Evolutionary conservation across 495 filamentous ascomycete species (phyloP), one percentile per base, ranked within the genome.

Genomic region (Aspergillus ellipticus): DNA sequence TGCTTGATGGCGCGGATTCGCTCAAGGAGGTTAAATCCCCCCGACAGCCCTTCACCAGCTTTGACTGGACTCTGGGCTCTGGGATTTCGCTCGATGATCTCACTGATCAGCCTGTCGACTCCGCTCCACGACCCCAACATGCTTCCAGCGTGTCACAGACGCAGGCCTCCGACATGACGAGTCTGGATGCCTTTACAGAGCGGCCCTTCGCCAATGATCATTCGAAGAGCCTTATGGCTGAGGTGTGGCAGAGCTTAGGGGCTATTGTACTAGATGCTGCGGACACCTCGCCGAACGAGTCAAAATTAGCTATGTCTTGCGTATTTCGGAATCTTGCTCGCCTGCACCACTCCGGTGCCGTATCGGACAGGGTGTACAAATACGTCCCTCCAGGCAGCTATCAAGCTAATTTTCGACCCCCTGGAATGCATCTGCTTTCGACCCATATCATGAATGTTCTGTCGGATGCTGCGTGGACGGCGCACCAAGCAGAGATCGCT

Each of bases 401-500:
- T 56, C 61, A 69, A 16, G 62, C 59, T 33, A 65, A 68, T 4
- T 70, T 80, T 24, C 76, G 84, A 42, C 85, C 85, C 2, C 85
- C 85, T 4, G 80, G 74, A 7, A 69, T 88, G 16, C 72, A 83
- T 57, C 47, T 84, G 6, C 68, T 87, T 20, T 82, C 81, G 2
- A 76, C 71, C 15, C 70, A 78, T 55, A 86, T 88, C 19, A 76
- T 87, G 72, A 81, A 75, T 26, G 76, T 80, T 50, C 63, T 88
- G 42, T 83, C 85, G 2, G 83, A 88, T 55, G 79, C 83, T n/a
- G 82, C 77, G 7, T 87, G 79, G 80, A 66, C 68, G 47, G 77
- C 77, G 17, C 80, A 82, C 49, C 73, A 82, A 64, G 64, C 71
- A 33, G 65, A 72, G 11, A 67, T 79, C 16, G 62, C 70, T 21